Evolutionary conservation across 768 basidiomycete genomes (phyloP), one percentile per base, ranked within the genome.

Genomic region (Phaeotremella fagi): DNA sequence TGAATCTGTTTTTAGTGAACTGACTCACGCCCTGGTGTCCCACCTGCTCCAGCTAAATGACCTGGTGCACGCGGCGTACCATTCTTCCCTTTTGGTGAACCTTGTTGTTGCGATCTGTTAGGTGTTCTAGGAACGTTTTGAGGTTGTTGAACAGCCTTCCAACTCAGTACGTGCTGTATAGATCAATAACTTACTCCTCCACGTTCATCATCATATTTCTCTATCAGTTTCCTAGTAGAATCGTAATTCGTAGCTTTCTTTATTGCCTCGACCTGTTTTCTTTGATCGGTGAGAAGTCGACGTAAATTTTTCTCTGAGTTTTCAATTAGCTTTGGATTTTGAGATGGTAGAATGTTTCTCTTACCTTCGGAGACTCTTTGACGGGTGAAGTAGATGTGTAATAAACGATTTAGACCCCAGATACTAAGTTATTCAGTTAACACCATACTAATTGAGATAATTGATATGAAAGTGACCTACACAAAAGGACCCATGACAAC

Each of bases 191-290:
- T 18, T 22, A 41, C 38, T 11, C 18, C 12, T 41, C 38, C 27
- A 14, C 44, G n/a, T 20, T 27, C 22, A 31, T 87, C 87, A 59
- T 94, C 94, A 64, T 95, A 97, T 52, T 84, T 83, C 70, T 94
- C 90, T 16, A 99, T 79, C 41, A 99, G 79, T 63, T 86, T 88
- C 48, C 87, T 84, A 25, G 91, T 99, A 11, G 82, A 83, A 70
- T 99, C 89, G 74, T 88, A 99, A 63, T 97, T 94, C 1, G 92
- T 97, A 72, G 88, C 90, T 78, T 90, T 90, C 80, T 99, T 99
- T 61, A 98, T 88, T 62, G 95, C 92, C 59, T 94, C 90, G 31
- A 99, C 82, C 68, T 88, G 90, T 22, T 80, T 79, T 18, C 88
- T 85, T 58, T 92, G 90, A 65, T 85, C 79, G 66, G 85, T 85